phyloP scores from a whole-genome alignment of 1,284 basidiomycete genomes.

The Coniferiporia sulphurascens region DNA sequence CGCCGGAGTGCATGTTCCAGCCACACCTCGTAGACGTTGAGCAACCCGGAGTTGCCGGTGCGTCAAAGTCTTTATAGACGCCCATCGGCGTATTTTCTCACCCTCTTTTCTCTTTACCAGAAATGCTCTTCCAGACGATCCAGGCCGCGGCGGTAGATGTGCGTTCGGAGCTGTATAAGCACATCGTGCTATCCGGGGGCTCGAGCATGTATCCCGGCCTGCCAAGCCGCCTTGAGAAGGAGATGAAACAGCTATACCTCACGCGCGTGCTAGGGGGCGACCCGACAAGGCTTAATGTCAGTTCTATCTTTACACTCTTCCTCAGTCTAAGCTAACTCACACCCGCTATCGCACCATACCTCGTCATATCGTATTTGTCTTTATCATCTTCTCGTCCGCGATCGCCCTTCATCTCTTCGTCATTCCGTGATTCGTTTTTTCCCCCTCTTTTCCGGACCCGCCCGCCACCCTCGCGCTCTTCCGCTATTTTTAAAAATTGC shows the following conservation, averaged over 20 bases:
- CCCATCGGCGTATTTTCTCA: too few species aligned
- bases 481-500: too few species aligned
- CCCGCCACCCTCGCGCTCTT: not conserved
- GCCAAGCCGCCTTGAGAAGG: conserved; percentile 95
- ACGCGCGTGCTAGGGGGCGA: conserved; percentile 86
- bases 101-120: conserved; percentile 33
- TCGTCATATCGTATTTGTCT: not conserved
- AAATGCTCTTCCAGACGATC: conserved; percentile 96
- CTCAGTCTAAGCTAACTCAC: conserved; percentile 1
- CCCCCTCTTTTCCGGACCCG: too few species aligned
- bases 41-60: conserved; percentile 92
- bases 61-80: conserved; percentile 19
- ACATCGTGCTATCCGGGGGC: conserved; percentile 96
- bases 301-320: conserved; percentile 30
- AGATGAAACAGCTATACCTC: conserved; percentile 98
- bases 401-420: conserved; percentile 7
- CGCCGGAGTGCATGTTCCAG: conserved; percentile 99
- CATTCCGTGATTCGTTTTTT: too few species aligned
- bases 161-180: conserved; percentile 93
- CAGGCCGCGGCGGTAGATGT: conserved; percentile 90
- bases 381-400: not conserved
- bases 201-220: conserved; percentile 99
- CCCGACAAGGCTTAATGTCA: conserved; percentile 78
- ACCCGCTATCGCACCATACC: too few species aligned
- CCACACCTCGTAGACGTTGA: conserved; percentile 97